Evolutionary conservation across 768 basidiomycete species (phyloP), one percentile per base, ranked within the genome.

Genomic region (Suillus paluster): DNA sequence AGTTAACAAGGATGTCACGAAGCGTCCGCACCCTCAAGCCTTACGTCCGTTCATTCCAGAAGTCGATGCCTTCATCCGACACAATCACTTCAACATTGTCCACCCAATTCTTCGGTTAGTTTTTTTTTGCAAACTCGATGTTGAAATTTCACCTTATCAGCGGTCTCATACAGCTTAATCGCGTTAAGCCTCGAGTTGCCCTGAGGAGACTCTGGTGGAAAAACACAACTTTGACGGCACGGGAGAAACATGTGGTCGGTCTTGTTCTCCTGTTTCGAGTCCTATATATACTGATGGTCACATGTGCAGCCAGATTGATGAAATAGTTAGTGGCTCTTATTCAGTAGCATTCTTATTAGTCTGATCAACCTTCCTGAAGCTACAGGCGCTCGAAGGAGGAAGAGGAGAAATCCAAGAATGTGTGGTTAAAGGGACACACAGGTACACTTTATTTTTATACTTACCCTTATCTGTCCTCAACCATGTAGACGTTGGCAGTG

Each of bases 391-490:
- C 76, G 8, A 65, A 74, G 23, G 79, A 80, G 25, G 81, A 82
- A 4, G 82, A 83, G 63, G 56, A 62, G 34, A 76, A 76, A 50
- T 73, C 79, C 0, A 80, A 80, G 27, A 74, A 80, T 45, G 80
- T 84, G 3, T 84, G 81, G 81, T 66, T 83, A 23, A 83, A 84
- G 63, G 83, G 83, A 4, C 83, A 84, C 60, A 79, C 79, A 5
- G 82, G 82, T 79, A 57, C 3, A 61, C 53, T 12, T 8, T 34
- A 23, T 14, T 44, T n/a, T 17, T 46, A 5, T 14, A 1, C 9
- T 50, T 12, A 62, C 23, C 48, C 23, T 50, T 36, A 9, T 48
- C 38, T 14, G 11, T 38, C 48, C 7, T 46, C 9, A 38, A 1
- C 10, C 60, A 12, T 27, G 21, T 56, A 83, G 81, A 84, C 63